These are phyloP conservation scores for Psilocybe cyanescens DNA, from an alignment of 768 basidiomycete species.

Conservation along the genomic window DNA sequence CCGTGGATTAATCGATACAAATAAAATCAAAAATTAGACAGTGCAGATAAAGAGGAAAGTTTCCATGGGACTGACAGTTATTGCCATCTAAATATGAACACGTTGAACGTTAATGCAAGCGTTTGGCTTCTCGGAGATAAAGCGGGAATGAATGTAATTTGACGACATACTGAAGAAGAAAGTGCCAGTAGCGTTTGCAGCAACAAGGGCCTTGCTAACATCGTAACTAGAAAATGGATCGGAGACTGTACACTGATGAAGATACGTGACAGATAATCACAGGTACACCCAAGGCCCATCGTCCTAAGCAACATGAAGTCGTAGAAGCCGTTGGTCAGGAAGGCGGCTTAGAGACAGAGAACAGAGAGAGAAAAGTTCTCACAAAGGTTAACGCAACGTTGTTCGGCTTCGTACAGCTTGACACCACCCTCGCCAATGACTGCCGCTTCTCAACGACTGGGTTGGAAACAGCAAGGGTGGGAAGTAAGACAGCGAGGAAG, in stretches of 20 bases:
- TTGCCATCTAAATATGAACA: slow-evolving; percentile 34
- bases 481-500: slow-evolving; percentile 5
- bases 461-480: slow-evolving; percentile 7
- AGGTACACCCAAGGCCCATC: slow-evolving; percentile 46
- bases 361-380: slow-evolving; percentile 16
- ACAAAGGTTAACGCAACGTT: slow-evolving; percentile 50
- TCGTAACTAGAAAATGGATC: slow-evolving; percentile 29
- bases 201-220: slow-evolving; percentile 36
- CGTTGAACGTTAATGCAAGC: background rate
- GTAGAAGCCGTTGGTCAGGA: background rate
- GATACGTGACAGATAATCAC: slow-evolving; percentile 17
- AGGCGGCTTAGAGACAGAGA: background rate
- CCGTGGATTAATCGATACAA: too few species aligned
- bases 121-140: background rate
- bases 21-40: background rate
- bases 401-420: slow-evolving; percentile 38
- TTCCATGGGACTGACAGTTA: slow-evolving; percentile 33
- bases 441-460: slow-evolving; percentile 18
- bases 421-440: slow-evolving; percentile 33
- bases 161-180: slow-evolving; percentile 47
- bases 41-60: background rate
- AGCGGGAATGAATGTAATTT: background rate
- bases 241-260: background rate
- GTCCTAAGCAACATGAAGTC: slow-evolving; percentile 29
- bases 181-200: slow-evolving; percentile 40